These are phyloP conservation scores for Chytriomyces sp. DNA, from an alignment of 192 early-diverging fungal species.

Conservation along the genomic window DNA sequence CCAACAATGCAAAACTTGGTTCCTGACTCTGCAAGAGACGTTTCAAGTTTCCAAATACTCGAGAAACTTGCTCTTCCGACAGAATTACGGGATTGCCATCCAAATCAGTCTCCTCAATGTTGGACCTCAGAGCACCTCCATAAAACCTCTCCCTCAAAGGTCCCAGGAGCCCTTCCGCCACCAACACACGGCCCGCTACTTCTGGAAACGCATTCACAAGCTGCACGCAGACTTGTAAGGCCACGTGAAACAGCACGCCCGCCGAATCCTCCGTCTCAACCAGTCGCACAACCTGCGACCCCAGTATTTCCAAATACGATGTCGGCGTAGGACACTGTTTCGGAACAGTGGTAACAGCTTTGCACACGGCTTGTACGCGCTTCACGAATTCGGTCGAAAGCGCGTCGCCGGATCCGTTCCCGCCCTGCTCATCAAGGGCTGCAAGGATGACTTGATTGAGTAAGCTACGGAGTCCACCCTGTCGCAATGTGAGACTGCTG, in stretches of 20 bases:
- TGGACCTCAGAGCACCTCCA: too few relatives aligned
- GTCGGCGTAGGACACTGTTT: slow-evolving; percentile 9
- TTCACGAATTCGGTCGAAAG: background rate
- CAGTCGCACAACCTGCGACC: slow-evolving; percentile 46
- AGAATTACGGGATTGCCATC: slow-evolving; percentile 31
- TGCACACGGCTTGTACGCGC: background rate
- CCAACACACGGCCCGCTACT: background rate
- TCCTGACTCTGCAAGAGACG: slow-evolving; percentile 2
- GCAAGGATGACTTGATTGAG: background rate
- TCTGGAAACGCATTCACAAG: slow-evolving; percentile 53
- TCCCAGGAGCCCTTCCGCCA: background rate
- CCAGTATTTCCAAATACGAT: slow-evolving; percentile 54
- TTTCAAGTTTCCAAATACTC: background rate
- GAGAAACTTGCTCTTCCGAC: slow-evolving; percentile 2
- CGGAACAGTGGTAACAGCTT: slow-evolving; percentile 1
- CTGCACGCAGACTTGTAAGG: slow-evolving; percentile 55
- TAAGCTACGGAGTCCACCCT: slow-evolving; percentile 3
- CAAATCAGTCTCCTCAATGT: slow-evolving; percentile 10
- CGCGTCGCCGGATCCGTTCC: background rate
- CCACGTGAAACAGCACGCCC: slow-evolving; percentile 20
- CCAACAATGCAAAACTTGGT: slow-evolving; percentile 5
- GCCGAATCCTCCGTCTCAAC: background rate
- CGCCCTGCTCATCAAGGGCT: background rate
- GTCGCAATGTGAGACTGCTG: background rate
- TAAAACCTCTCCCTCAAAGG: too few relatives aligned